Evolutionary conservation across 2,329 filamentous ascomycete genomes (phyloP), one percentile per base, ranked within the genome.

Genomic region (Graphilbum sp.): DNA sequence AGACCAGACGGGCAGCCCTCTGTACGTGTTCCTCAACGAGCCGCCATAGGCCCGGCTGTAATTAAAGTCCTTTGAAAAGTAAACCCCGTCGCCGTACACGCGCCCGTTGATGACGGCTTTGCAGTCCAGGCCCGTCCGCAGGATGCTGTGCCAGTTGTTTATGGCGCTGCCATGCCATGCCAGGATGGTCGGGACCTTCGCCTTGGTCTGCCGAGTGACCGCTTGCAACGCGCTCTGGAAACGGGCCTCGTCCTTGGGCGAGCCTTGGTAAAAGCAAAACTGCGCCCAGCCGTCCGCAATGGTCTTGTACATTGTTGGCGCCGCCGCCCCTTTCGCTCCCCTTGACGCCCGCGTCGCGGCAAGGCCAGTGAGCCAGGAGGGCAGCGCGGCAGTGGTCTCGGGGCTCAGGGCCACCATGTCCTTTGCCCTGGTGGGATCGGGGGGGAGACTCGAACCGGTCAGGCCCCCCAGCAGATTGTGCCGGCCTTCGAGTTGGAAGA

Each of bases 71-170:
- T 59, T 60, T 31, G 81, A 78, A 53, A 92, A 78, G 50, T 95
- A 95, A 2, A 92, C 79, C 0, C 87, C 87, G 50, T 94, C 42
- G 0, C 87, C 87, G 49, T 46, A 84, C 2, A 77, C 62, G 43
- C 87, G 72, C 1, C 86, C 87, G 52, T 88, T 59, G 0, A 53
- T 32, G 0, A 61, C 57, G 1, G 69, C 55, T 5, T 72, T 69
- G 57, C 76, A 94, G 52, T 93, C 72, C 6, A 95, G 62, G 0
- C 87, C 86, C 42, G 79, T 73, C 24, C 86, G 74, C 44, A 94
- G 74, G 48, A 95, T 94, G 48, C 78, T 81, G 55, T 95, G 87
- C 87, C 87, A 94, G 49, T 93, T 94, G 3, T 55, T 46, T 3
- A 93, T 45, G 0, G 60, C 54, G 49, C 83, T 92, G 6, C 86